Evolutionary conservation across 2,329 filamentous ascomycete genomes (phyloP), one percentile per base, ranked within the genome.

Genomic region (Biscogniauxia sp.): DNA sequence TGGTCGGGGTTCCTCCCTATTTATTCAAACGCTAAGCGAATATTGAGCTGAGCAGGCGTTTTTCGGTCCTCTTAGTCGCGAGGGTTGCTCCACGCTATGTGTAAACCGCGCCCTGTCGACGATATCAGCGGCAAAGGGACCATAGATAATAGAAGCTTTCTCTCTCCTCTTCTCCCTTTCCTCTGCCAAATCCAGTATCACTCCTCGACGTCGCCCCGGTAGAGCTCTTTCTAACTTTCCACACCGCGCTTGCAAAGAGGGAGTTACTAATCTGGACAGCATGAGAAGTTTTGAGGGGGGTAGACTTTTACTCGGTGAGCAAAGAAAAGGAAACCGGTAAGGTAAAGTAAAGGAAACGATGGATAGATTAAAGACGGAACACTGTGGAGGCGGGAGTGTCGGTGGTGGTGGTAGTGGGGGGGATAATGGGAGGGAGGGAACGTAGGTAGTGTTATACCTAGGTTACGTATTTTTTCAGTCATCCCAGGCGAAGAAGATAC

Each of bases 171-270:
- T 52, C 37, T 56, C 32, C 28, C 41, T 53, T 52, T 19, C 19
- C 3, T 52, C 19, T 11, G 28, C 11, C 3, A 2, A 32, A 4
- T 32, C 9, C 6, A 2, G 28, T 52, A 23, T 23, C 23, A 20
- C 51, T 9, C 51, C 51, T 52, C 20, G 51, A 56, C 45, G 59
- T 51, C 28, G 26, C 57, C 64, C 49, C 54, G 56, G 28, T 58
- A 51, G 56, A 56, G 51, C 60, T 67, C 64, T 62, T 56, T 55
- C 64, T 45, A 45, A 45, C 37, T 45, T 62, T 65, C 65, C 61
- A 63, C 65, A 62, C 66, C 64, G 64, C 67, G 65, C 65, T 65
- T 67, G 65, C 57, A 60, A 63, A 56, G 56, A 61, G 56, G 61
- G 61, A 49, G 51, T 59, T 58, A 49, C 55, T 54, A 60, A 62